A percentile compares a stretch with the other conserved stretches of the same genome.
Conservation (phyloP, 768 basidiomycete genomes). For the Suillus brevipes region DNA sequence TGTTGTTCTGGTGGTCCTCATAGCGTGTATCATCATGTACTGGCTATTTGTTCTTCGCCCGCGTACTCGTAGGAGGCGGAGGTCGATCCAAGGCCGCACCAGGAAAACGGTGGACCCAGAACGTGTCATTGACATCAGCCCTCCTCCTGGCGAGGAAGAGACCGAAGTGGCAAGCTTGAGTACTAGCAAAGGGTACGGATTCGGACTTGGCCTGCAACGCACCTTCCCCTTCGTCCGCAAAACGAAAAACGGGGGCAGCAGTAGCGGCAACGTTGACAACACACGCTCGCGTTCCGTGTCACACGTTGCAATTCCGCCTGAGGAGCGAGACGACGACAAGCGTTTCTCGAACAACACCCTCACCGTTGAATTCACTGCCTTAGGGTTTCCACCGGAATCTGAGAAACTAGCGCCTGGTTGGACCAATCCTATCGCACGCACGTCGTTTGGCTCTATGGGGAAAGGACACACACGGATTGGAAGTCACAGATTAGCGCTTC, state of each 20-base stretch:
- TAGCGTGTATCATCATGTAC: conserved; percentile 42
- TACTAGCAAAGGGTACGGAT: conserved; percentile 35
- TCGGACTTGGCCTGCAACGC: conserved; percentile 32
- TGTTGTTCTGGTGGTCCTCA: conserved; percentile 49
- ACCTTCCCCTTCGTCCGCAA: conserved; percentile 29
- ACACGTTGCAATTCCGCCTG: conserved; percentile 24
- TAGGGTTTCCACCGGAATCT: conserved; percentile 26
- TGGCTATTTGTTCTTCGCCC: conserved; percentile 51
- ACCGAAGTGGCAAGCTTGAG: conserved; percentile 29
- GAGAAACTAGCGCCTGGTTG: conserved; percentile 36
- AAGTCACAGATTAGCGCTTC: conserved; percentile 20
- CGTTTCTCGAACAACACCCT: conserved; percentile 27
- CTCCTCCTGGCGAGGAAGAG: conserved; percentile 23
- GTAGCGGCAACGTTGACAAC: conserved; percentile 14
- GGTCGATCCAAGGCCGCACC: conserved; percentile 2
- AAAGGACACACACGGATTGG: conserved; percentile 7
- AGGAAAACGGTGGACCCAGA: conserved; percentile 14
- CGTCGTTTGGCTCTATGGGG: conserved; percentile 17
- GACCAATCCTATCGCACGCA: conserved; percentile 24
- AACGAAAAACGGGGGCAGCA: conserved; percentile 20
- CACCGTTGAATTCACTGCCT: conserved; percentile 18
- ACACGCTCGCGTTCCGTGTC: conserved; percentile 19
- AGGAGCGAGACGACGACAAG: conserved; percentile 31
- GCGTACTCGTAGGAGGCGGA: conserved; percentile 35
- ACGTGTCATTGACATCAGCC: conserved; percentile 9